Conservation (phyloP, 75 land plant genomes). For the Cupressus sempervirens region DNA sequence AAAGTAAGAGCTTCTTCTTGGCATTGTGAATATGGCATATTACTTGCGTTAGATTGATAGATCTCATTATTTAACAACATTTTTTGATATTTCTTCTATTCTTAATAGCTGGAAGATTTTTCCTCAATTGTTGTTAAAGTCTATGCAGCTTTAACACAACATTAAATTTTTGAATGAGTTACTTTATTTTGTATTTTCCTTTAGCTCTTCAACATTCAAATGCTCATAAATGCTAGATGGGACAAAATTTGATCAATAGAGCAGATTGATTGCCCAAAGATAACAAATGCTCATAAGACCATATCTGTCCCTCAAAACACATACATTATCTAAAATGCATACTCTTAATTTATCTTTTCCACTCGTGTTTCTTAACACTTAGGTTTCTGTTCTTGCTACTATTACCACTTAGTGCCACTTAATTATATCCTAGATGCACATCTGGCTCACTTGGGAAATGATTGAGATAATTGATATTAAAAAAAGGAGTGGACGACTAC, state of each 20-base stretch:
- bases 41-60: not conserved
- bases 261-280: not conserved
- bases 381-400: too few relatives aligned
- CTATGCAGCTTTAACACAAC: not conserved
- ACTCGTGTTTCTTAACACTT: too few relatives aligned
- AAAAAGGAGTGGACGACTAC: too few relatives aligned
- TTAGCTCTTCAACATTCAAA: not conserved
- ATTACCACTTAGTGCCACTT: too few relatives aligned
- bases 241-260: not conserved
- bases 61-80: not conserved
- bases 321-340: too few relatives aligned
- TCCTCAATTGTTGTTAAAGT: not conserved
- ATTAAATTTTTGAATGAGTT: not conserved
- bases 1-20: slow-evolving; percentile 51
- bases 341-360: too few relatives aligned
- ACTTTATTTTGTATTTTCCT: too few relatives aligned
- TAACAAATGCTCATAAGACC: not conserved
- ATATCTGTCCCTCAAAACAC: too few relatives aligned
- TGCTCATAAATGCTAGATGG: not conserved
- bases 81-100: not conserved
- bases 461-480: too few relatives aligned
- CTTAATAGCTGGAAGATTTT: not conserved
- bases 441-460: too few relatives aligned
- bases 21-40: not conserved
- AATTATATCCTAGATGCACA: too few relatives aligned